Conservation (phyloP, 1,139 yeast species). For the Hemisphaericaspora subhashii region DNA sequence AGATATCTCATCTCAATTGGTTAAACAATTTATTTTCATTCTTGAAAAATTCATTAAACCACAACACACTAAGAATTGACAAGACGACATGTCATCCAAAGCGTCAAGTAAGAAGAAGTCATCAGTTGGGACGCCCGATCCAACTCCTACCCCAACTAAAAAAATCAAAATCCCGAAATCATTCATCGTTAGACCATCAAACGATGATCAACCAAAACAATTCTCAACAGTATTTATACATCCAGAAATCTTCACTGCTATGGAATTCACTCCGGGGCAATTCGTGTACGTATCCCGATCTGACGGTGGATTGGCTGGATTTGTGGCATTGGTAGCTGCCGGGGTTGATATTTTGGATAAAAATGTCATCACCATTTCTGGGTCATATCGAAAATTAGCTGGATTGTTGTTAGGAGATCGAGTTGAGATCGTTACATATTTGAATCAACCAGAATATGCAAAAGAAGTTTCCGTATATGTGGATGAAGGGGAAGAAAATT, state of each 20-base stretch:
- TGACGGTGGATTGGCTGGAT: slow-evolving; percentile 45
- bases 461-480: slow-evolving; percentile 19
- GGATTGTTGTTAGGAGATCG: slow-evolving; percentile 76
- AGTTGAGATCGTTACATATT: slow-evolving; percentile 46
- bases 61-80: slow-evolving; percentile 5
- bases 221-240: slow-evolving; percentile 49
- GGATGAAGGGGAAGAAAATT: slow-evolving; percentile 10
- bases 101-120: slow-evolving; percentile 27
- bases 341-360: slow-evolving; percentile 41
- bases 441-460: slow-evolving; percentile 54
- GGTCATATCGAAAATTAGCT: slow-evolving; percentile 48
- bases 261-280: slow-evolving; percentile 56
- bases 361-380: slow-evolving; percentile 58
- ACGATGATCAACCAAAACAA: slow-evolving; percentile 24
- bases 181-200: slow-evolving; percentile 61
- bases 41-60: not conserved
- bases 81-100: slow-evolving; percentile 30
- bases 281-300: slow-evolving; percentile 51
- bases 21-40: not conserved
- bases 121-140: slow-evolving; percentile 17
- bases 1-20: not conserved
- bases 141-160: slow-evolving; percentile 25
- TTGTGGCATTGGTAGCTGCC: slow-evolving; percentile 46
- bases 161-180: slow-evolving; percentile 48
- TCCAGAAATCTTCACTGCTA: slow-evolving; percentile 50